Conservation (phyloP, 192 early-diverging fungal genomes). For the Dissophora globulifera region DNA sequence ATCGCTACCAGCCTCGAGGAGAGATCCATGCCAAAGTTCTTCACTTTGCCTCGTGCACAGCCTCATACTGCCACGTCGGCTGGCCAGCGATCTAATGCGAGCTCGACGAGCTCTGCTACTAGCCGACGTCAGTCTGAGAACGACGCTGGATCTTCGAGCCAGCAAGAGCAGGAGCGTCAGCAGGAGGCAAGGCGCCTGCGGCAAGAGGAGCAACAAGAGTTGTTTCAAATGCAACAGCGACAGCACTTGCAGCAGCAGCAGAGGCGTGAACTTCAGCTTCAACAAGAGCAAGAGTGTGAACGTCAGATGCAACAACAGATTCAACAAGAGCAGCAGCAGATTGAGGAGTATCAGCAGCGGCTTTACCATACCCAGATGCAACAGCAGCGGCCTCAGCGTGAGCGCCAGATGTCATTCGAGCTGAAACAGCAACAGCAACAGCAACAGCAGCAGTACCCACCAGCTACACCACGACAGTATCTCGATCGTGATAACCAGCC, state of each 20-base stretch:
- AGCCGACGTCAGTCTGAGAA: constrained; percentile 7
- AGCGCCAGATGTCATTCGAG: too few species aligned
- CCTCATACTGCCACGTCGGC: neutral
- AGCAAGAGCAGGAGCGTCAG: neutral
- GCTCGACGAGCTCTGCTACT: neutral
- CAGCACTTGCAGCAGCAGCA: constrained; percentile 12
- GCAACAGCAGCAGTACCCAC: neutral
- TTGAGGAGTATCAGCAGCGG: neutral
- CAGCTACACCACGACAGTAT: constrained; percentile 2
- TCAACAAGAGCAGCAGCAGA: constrained; percentile 11
- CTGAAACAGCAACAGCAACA: constrained; percentile 1
- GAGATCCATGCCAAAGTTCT: constrained; percentile 59
- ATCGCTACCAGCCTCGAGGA: constrained; percentile 59
- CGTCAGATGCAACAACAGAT: neutral
- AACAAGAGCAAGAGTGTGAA: neutral
- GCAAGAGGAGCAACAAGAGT: neutral
- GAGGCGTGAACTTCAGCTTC: too few species aligned
- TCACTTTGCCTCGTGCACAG: constrained; percentile 50
- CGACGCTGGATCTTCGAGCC: neutral
- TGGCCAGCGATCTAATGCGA: neutral
- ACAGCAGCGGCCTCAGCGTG: neutral
- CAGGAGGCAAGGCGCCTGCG: neutral
- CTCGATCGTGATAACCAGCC: neutral
- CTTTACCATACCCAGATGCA: constrained; percentile 3
- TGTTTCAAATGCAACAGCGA: neutral